Base-by-base conservation (phyloP, 768 basidiomycete genomes). In the Lenzites betulinus region DNA sequence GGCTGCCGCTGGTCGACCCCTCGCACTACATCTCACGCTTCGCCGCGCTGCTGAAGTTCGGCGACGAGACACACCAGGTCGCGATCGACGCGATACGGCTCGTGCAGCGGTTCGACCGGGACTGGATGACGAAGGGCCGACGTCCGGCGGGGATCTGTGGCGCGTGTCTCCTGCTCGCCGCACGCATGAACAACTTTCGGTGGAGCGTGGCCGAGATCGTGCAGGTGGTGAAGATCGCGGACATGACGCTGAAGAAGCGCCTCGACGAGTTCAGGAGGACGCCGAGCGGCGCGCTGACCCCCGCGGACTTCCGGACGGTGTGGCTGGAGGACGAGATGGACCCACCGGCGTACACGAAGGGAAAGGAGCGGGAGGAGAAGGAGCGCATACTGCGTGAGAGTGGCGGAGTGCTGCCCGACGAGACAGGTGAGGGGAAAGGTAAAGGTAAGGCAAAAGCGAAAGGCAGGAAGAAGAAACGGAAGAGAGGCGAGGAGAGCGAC, bases 151-250 rank as follows among this genome's bases (percentile, higher is more conserved):
- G 97, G 22, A 95, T 99, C 62, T 99, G 97, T 70, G 97, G 97
- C 30, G 97, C 97, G 0, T 94, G 93, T 26, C 82, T 98, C 28
- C 81, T 98, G 41, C 84, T 99, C 16, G 97, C 97, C 0, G 97
- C 95, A 30, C 87, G 97, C 25, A 98, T 99, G 97, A 98, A 96
- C 77, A 97, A 97, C 73, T 98, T 96, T 70, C 80, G 95, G 43
- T 80, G 97, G 47, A 92, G 89, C 25, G 82, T 98, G 12, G 92
- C 95, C 70, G 97, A 99, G 74, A 91, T 99, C 48, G 95, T 98
- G 20, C 97, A 99, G 71, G 95, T 99, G 16, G 97, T 98, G 65
- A 99, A 98, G 76, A 97, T 98, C 65, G 93, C 95, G n/a, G 95
- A 98, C 69, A 88, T 87, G 12, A 99, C 97, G 3, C 75, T 99